Percentiles rank a stretch among this genome's conserved stretches.
These are phyloP conservation scores for Chlorella sp. DNA, from an alignment of 139 green algal genomes.

Conservation along the genomic window DNA sequence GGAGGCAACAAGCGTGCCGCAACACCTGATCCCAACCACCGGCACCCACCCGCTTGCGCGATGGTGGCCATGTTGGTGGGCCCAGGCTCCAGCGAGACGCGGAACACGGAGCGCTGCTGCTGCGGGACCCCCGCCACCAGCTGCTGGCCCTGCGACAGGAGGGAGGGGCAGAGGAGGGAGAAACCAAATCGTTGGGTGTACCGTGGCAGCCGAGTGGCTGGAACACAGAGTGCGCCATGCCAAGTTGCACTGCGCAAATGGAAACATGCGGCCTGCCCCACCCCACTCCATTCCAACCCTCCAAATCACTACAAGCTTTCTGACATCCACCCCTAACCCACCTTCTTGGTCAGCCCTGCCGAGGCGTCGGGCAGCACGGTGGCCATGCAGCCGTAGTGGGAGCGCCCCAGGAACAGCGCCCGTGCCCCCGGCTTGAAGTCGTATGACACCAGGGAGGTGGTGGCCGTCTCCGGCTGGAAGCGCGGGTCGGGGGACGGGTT, in stretches of 20 bases:
- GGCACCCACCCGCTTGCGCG: conserved; percentile 9
- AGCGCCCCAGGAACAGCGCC: conserved; percentile 75
- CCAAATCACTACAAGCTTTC: no score
- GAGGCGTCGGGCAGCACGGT: conserved; percentile 67
- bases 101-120: conserved; percentile 24
- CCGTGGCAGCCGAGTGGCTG: not conserved
- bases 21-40: not conserved
- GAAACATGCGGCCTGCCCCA: no score
- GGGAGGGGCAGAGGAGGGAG: not conserved
- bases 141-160: conserved; percentile 26
- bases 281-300: no score
- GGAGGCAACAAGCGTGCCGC: no score
- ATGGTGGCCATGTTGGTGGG: conserved; percentile 31
- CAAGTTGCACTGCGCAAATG: no score
- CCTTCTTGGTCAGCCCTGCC: conserved; percentile 47
- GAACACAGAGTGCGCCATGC: no score
- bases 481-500: conserved; percentile 62
- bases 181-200: not conserved
- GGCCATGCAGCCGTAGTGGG: conserved; percentile 81
- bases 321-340: not conserved
- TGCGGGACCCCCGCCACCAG: conserved; percentile 14
- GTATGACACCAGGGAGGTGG: conserved; percentile 14
- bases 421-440: conserved; percentile 42
- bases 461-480: conserved; percentile 47
- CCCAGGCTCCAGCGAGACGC: conserved; percentile 45